Evolutionary conservation across 2,329 filamentous ascomycete species (phyloP).

Genomic region (Monilinia fructigena): DNA sequence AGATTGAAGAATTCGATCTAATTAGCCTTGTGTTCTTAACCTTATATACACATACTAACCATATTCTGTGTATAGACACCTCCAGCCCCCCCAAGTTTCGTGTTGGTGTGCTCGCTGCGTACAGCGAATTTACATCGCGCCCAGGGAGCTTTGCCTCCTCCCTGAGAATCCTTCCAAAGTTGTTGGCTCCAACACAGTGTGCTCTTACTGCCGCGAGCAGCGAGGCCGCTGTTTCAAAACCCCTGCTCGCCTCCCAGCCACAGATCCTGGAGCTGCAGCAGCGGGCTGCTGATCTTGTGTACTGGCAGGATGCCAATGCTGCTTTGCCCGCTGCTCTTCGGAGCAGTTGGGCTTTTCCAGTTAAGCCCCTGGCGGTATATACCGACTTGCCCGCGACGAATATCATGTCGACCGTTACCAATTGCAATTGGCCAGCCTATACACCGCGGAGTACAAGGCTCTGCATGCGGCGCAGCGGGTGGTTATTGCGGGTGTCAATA

Average conservation of each 20-base stretch:
- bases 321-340: neutral
- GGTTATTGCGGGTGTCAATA: rapidly evolving
- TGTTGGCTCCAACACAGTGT: neutral
- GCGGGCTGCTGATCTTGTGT: neutral
- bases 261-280: neutral
- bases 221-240: neutral
- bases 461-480: neutral
- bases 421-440: neutral
- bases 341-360: neutral
- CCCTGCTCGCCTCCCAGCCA: neutral
- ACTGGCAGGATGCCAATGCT: neutral
- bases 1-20: neutral
- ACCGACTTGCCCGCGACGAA: no score
- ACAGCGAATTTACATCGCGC: neutral
- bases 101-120: neutral
- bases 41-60: neutral
- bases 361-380: neutral
- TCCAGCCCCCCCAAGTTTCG: no score
- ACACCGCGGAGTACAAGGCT: neutral
- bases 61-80: neutral
- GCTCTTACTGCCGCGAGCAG: neutral
- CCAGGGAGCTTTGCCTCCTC: neutral
- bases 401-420: no score
- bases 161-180: no score
- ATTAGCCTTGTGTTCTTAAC: neutral